Evolutionary conservation across 345 rosid species (phyloP), one percentile per base, ranked within the genome.

Genomic region (Bruguiera gymnorhiza): DNA sequence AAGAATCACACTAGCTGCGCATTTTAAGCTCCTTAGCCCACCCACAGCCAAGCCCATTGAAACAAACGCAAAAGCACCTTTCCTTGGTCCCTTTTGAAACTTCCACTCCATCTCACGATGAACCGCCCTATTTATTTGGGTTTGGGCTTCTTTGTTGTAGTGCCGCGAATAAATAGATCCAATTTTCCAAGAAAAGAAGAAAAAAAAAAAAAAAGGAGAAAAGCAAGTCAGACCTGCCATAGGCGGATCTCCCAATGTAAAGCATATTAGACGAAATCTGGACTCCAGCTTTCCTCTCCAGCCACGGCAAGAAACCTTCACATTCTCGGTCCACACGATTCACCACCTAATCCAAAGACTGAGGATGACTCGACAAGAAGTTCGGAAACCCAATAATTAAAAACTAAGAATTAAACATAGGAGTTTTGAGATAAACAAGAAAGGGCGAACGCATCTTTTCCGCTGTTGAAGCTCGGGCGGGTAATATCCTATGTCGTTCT

Each of bases 231-330:
- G 69, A 88, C 98, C 96, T 86, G 68, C 97, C 94, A 53, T 78
- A 69, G n/a, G 60, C 59, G 18, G 97, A 90, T 80, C 74, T 89
- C 39, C 96, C 94, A n/a, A 90, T 84, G 8, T 87, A 81, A 58
- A 90, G 88, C 66, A 27, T 27, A 27, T 72, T 67, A 4, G 87
- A 73, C 1, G 90, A 84, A 50, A 93, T 75, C 73, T 81, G 76
- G n/a, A 58, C 77, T 65, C 90, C 89, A 62, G 96, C 84, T 73
- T 80, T 84, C 26, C 52, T 67, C 78, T 89, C 92, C 78, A 93
- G 71, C 97, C 98, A 93, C 6, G 94, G 91, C 82, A 93, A 80
- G 78, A 93, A 93, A 46, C 77, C 88, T 53, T 63, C 74, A 70
- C 81, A 81, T 2, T 71, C 89, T 65, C 76, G 77, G 19, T 85